Conservation (phyloP, 805 yeast genomes). For the Candida dajiaensis region DNA sequence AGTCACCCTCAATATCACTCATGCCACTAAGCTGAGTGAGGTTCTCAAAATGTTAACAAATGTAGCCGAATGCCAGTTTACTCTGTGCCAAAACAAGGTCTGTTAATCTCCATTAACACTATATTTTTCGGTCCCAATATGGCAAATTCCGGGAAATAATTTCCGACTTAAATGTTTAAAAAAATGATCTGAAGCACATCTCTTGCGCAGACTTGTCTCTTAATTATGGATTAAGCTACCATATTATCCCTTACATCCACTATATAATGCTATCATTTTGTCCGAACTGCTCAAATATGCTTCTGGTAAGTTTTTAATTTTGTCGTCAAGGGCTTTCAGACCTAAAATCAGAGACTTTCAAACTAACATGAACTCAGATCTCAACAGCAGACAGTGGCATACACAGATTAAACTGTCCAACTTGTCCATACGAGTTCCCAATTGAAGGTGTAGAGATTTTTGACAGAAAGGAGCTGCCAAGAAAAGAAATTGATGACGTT, state of each 20-base stretch:
- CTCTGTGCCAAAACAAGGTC: neutral
- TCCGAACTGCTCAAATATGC: conserved; percentile 91
- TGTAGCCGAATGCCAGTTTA: neutral
- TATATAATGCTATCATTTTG: conserved; percentile 81
- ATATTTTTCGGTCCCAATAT: neutral
- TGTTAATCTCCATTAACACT: neutral
- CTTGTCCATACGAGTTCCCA: conserved; percentile 94
- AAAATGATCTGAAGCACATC: neutral
- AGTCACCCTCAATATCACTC: neutral
- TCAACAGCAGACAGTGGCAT: conserved; percentile 53
- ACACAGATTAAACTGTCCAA: conserved; percentile 77
- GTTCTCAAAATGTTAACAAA: neutral
- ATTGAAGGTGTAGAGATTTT: conserved; percentile 77
- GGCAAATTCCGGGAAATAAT: neutral
- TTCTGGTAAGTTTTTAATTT: conserved; percentile 38
- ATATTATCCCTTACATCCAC: neutral
- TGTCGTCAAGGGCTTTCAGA: neutral
- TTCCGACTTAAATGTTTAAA: neutral
- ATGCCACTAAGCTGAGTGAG: neutral
- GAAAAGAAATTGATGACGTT: conserved; percentile 94
- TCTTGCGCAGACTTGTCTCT: neutral
- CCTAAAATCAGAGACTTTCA: neutral
- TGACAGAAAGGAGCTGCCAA: conserved; percentile 74
- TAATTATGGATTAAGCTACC: neutral
- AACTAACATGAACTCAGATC: conserved; percentile 27